These are phyloP conservation scores for Protomyces arabidopsidicola DNA, from an alignment of 1,139 yeast genomes.

Conservation along the genomic window DNA sequence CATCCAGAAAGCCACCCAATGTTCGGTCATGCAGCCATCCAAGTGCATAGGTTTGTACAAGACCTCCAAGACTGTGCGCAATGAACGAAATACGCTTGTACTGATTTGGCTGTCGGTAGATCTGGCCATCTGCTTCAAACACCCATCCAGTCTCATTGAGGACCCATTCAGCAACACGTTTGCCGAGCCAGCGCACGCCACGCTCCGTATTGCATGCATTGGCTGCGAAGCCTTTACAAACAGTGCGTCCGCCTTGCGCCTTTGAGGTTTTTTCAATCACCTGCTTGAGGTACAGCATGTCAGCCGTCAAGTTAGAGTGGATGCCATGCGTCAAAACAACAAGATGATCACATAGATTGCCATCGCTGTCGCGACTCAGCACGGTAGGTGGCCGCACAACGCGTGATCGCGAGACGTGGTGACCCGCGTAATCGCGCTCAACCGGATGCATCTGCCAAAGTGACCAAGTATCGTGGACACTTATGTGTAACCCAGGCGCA, in stretches of 20 bases:
- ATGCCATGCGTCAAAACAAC: constrained; percentile 85
- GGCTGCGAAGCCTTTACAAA: constrained; percentile 77
- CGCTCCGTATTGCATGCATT: constrained; percentile 87
- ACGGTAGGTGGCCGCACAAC: constrained; percentile 52
- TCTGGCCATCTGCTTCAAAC: constrained; percentile 2
- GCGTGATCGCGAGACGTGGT: constrained; percentile 28
- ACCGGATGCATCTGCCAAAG: constrained; percentile 31
- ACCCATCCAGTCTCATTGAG: constrained; percentile 29
- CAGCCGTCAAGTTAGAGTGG: constrained; percentile 84
- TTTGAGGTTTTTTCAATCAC: constrained; percentile 56
- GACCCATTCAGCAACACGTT: constrained; percentile 64
- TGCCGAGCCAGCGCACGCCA: constrained; percentile 82
- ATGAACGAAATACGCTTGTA: constrained; percentile 71
- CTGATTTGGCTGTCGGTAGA: constrained; percentile 3
- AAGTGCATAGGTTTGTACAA: constrained; percentile 83
- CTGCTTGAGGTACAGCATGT: constrained; percentile 81
- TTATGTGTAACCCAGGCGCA: constrained; percentile 24
- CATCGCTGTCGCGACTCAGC: constrained; percentile 72
- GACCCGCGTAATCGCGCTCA: constrained; percentile 24
- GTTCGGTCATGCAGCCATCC: constrained; percentile 61
- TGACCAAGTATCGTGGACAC: constrained; percentile 29
- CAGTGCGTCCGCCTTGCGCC: constrained; percentile 53
- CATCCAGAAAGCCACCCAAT: constrained; percentile 47
- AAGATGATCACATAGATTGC: constrained; percentile 50
- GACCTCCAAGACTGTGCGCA: constrained; percentile 91